These are phyloP conservation scores for Pichia sp. DNA, from an alignment of 1,139 yeast species.

Conservation along the genomic window DNA sequence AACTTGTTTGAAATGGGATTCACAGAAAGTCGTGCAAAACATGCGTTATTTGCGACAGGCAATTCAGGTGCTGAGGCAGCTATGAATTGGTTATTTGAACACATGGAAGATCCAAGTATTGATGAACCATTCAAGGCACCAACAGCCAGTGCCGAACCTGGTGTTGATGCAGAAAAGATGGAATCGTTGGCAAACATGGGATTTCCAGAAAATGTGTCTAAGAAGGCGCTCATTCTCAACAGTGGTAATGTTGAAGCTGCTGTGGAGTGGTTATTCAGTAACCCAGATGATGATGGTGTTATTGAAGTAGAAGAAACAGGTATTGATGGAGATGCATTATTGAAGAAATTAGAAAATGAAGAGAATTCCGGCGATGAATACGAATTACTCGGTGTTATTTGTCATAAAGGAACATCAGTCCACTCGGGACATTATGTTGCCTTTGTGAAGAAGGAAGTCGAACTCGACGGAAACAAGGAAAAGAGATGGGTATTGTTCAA, in stretches of 20 bases:
- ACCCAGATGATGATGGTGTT: conserved; percentile 68
- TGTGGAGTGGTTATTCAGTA: conserved; percentile 83
- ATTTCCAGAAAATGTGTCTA: conserved; percentile 58
- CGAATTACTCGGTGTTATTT: conserved; percentile 65
- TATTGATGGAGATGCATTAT: conserved; percentile 17
- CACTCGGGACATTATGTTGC: conserved; percentile 98
- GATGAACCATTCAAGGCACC: conserved; percentile 56
- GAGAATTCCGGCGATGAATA: conserved; percentile 36
- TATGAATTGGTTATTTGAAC: conserved; percentile 88
- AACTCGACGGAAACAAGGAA: conserved; percentile 29
- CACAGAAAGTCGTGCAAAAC: conserved; percentile 59
- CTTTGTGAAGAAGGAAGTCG: conserved; percentile 53
- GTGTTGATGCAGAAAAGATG: conserved; percentile 42
- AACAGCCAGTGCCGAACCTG: too few species aligned
- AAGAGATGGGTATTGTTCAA: conserved; percentile 83
- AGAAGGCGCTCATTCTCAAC: conserved; percentile 63
- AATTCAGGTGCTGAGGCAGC: conserved; percentile 72
- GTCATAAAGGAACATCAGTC: conserved; percentile 93
- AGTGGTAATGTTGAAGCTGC: conserved; percentile 68
- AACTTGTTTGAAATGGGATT: conserved; percentile 85
- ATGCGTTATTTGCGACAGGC: conserved; percentile 73
- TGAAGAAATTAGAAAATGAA: conserved; percentile 22
- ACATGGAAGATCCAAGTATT: conserved; percentile 80
- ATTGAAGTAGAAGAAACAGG: conserved; percentile 21
- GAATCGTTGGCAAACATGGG: conserved; percentile 74